Percentiles rank a stretch among this genome's conserved stretches.
Evolutionary conservation across 75 land plant species (phyloP).

Genomic region (Isoetes taiwanensis): DNA sequence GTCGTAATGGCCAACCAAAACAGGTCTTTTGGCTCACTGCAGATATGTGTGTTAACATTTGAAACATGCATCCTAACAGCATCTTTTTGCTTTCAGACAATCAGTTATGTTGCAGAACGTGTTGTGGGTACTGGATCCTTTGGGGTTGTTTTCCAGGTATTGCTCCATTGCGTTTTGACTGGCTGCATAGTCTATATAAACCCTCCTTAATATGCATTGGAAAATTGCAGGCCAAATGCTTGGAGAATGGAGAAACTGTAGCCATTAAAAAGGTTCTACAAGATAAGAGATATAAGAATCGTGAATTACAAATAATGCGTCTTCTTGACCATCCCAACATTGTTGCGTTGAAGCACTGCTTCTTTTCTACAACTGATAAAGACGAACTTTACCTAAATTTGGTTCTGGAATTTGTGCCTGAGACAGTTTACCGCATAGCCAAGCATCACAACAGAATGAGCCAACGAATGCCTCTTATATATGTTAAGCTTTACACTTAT

Average conservation of each 20-base stretch:
- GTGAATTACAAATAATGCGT: constrained; percentile 80
- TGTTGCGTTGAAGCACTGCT: constrained; percentile 72
- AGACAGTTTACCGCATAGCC: constrained; percentile 79
- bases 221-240: constrained; percentile 71
- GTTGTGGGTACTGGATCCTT: constrained; percentile 59
- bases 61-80: too few species aligned
- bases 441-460: constrained; percentile 82
- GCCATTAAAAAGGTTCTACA: constrained; percentile 88
- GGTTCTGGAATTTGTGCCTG: constrained; percentile 84
- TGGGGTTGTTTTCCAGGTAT: constrained; percentile 54
- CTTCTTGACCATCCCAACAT: constrained; percentile 83
- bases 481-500: constrained; percentile 81
- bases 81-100: constrained; percentile 45
- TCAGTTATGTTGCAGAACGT: constrained; percentile 58
- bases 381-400: constrained; percentile 78
- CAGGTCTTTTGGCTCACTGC: too few species aligned
- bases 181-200: not conserved
- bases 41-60: too few species aligned
- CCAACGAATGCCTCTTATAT: constrained; percentile 80
- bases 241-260: constrained; percentile 80
- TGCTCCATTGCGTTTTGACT: not conserved
- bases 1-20: constrained; percentile 78
- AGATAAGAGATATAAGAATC: constrained; percentile 79
- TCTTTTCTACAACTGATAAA: constrained; percentile 78
- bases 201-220: not conserved